Conservation (phyloP, 2,329 filamentous ascomycete species). For the Calonectria fujianensis region DNA sequence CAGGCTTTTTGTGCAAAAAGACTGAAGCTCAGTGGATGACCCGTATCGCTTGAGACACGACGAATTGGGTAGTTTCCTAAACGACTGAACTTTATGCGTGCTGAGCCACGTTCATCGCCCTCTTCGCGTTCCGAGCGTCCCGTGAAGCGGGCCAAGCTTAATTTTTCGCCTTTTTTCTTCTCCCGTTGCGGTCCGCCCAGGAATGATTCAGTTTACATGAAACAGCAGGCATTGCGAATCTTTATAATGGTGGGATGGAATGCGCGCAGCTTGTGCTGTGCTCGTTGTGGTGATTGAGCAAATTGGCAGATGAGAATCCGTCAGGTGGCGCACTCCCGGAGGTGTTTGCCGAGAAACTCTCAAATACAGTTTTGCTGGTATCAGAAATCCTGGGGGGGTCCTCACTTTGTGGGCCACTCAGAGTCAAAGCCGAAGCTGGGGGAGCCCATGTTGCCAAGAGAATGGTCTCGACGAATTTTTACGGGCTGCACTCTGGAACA, state of each 20-base stretch:
- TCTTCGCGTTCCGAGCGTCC: conserved; percentile 21
- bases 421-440: neutral
- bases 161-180: neutral
- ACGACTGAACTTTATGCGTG: neutral
- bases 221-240: neutral
- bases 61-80: neutral
- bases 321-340: neutral
- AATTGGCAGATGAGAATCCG: neutral
- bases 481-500: neutral
- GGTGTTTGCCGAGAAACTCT: neutral
- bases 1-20: neutral
- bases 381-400: neutral
- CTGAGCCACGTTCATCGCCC: conserved; percentile 8
- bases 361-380: neutral
- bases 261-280: neutral
- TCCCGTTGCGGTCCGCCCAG: neutral
- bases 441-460: neutral
- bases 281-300: neutral
- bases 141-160: conserved; percentile 1
- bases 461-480: neutral
- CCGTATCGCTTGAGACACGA: neutral
- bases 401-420: neutral
- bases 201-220: neutral
- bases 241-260: neutral
- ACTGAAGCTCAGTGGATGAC: neutral